Percentiles rank a stretch among this genome's conserved stretches.
phyloP scores from a whole-genome alignment of 495 filamentous ascomycete species.

The Tuber magnatum region DNA sequence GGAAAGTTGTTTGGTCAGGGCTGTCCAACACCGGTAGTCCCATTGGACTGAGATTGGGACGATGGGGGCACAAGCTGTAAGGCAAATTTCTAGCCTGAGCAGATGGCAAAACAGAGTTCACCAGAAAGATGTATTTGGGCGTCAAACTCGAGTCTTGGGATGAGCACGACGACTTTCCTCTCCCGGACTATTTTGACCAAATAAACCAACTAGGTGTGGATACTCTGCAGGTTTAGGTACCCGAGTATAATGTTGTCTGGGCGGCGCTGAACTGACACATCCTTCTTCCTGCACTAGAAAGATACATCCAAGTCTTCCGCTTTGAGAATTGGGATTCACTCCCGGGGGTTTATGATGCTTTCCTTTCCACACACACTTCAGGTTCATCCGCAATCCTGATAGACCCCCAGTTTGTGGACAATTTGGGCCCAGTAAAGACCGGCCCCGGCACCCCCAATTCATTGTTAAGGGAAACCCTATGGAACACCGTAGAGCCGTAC shows the following conservation, averaged over 20 bases:
- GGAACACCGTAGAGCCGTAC: neutral
- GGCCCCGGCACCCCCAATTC: neutral
- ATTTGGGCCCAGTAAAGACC: neutral
- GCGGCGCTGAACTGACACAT: neutral
- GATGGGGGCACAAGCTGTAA: neutral
- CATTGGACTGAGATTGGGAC: no score
- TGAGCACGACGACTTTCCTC: neutral
- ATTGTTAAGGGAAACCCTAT: no score
- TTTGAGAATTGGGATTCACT: neutral
- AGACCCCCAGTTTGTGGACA: neutral
- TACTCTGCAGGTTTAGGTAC: neutral
- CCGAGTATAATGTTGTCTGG: neutral
- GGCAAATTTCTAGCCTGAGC: neutral
- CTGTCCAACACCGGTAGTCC: no score
- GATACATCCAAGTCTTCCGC: neutral
- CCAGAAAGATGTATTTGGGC: conserved; percentile 1
- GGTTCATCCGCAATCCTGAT: neutral
- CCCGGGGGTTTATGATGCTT: neutral
- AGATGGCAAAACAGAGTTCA: neutral
- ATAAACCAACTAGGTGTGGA: neutral
- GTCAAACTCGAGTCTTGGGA: neutral
- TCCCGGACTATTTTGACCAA: neutral
- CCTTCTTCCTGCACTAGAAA: neutral
- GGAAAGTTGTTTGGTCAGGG: neutral
- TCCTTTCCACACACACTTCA: neutral